Base-by-base conservation (phyloP, 306 rosid genomes). In the Albizia julibrissin region DNA sequence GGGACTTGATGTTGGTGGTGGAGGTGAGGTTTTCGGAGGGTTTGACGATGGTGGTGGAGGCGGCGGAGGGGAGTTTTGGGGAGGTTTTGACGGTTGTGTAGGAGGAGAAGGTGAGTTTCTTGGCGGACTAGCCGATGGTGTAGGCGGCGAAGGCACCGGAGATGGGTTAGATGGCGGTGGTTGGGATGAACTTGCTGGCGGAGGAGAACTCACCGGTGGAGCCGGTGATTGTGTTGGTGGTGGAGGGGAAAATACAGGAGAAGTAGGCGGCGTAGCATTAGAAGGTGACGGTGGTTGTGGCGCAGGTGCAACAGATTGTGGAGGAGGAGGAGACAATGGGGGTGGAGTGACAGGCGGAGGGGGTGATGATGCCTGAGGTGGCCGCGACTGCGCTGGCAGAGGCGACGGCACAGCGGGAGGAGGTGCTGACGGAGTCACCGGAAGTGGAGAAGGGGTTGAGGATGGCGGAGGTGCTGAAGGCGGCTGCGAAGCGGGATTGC, bases 11-110 rank as follows among this genome's bases (percentile, higher is more conserved):
- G 84, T 6, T 8, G 81, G 80, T 0, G 81, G 80, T 6, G 82
- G 85, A 40, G 89, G 21, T 58, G 88, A 74, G 21, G 69, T 50
- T 14, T 56, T 40, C 2, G 89, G 85, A 61, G 92, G 85, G n/a
- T 44, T 24, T 31, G 78, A 2, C n/a, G 84, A 44, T 29, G 84
- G 82, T 46, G 90, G 79, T 11, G 65, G 81, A 19, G 65, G 65
- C 65, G 27, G 39, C 5, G 86, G 21, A 2, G 87, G 75, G 13
- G 65, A 22, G 65, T 22, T 58, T 58, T 58, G 46, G 3, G 87
- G 91, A 1, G 89, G 83, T 2, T 69, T 42, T 33, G 89, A 39
- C 26, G 11, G 22, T 56, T n/a, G 29, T 69, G 84, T 7, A 8
- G 79, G 81, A 0, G 81, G 80, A 2, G 84, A 86, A 31, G 91